Conservation (phyloP, 176 grass and related monocot species). For the Poa pratensis region DNA sequence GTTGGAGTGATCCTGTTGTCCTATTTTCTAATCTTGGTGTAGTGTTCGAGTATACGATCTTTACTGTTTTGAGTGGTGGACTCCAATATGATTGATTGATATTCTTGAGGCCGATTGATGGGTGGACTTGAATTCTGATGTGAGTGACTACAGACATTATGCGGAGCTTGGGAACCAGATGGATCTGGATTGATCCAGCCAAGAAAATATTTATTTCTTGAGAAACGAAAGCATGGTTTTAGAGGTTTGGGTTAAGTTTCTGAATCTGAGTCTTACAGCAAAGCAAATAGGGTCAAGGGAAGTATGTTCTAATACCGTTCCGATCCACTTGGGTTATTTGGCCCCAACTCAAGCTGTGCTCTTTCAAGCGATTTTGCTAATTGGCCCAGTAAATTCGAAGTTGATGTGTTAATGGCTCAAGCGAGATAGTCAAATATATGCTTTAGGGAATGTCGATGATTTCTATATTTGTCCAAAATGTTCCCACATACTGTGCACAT, state of each 20-base stretch:
- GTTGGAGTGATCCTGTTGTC: not conserved
- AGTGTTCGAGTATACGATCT: not conserved
- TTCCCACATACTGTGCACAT: not conserved
- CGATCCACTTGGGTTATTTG: not conserved
- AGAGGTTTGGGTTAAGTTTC: slow-evolving; percentile 3
- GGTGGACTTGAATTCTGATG: slow-evolving; percentile 2
- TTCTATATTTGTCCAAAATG: not conserved
- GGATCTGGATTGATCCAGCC: not conserved
- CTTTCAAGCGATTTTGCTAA: not conserved
- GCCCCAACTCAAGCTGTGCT: not conserved
- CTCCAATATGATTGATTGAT: not conserved
- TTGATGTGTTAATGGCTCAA: not conserved
- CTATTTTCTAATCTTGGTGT: not conserved
- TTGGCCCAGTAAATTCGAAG: not conserved
- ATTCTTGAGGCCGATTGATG: not conserved
- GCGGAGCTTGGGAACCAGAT: not conserved
- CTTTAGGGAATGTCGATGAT: not conserved
- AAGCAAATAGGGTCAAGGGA: not conserved
- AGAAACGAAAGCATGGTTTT: not conserved
- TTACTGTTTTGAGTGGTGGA: not conserved
- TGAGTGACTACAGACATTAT: not conserved
- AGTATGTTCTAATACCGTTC: not conserved
- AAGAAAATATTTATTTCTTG: not conserved
- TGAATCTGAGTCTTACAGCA: not conserved
- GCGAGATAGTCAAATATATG: not conserved